A percentile compares a stretch with the other conserved stretches of the same genome.
Evolutionary conservation across 208 protist species (phyloP).

Genomic region (Naegleria gruberi): DNA sequence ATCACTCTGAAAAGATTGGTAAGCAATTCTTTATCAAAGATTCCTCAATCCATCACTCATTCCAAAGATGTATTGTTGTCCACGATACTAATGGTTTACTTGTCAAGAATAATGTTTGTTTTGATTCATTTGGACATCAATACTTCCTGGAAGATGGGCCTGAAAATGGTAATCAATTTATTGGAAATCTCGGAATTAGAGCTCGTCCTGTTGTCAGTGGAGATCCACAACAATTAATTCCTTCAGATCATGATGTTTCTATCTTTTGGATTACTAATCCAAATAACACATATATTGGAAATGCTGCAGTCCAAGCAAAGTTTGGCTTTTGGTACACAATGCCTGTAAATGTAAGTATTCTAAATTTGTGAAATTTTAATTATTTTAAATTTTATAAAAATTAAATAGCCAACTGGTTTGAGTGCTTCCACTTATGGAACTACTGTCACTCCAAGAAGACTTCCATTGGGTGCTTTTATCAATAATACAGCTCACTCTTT

Average conservation of each 20-base stretch:
- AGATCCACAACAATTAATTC: neutral
- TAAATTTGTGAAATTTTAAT: neutral
- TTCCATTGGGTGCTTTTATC: neutral
- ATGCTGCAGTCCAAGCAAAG: neutral
- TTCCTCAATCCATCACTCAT: neutral
- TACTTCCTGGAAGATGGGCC: neutral
- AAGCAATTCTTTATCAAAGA: neutral
- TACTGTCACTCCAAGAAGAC: neutral
- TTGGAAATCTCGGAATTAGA: neutral
- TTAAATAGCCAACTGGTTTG: neutral
- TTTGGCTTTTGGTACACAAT: neutral
- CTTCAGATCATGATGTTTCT: neutral
- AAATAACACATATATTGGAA: neutral
- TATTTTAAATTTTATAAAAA: neutral
- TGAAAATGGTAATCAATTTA: neutral
- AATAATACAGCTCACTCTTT: neutral
- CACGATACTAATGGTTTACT: neutral
- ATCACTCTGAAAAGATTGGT: neutral
- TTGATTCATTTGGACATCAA: neutral
- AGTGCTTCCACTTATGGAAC: neutral
- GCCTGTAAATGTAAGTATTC: neutral
- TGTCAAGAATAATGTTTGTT: neutral
- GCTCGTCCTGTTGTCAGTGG: neutral
- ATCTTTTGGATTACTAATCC: conserved; percentile 8
- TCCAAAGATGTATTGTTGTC: neutral